Evolutionary conservation across 805 yeast genomes (phyloP), one percentile per base, ranked within the genome.

Genomic region (Candida easanensis): DNA sequence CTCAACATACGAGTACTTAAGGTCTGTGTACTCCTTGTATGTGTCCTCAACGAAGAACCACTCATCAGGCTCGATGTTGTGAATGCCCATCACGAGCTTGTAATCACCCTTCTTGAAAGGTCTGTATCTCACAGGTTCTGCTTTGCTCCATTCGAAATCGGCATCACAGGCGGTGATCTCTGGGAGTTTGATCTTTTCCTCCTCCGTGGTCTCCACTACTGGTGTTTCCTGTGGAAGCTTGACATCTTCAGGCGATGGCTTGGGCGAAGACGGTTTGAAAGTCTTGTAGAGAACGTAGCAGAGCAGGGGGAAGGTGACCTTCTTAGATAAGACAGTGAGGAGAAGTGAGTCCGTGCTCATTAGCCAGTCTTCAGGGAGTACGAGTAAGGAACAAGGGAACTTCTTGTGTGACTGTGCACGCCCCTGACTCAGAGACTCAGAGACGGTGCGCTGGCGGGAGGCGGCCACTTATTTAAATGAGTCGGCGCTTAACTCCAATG

Each of bases 91-190:
- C 3, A 83, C 82, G 61, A 84, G 62, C 48, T 71, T 74, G 52
- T 82, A 80, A 36, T 67, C 74, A 14, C 78, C 82, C 36, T 76
- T 70, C 56, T 77, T 80, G 66, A 80, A 83, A 1, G 88, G 88
- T 37, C 79, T 63, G 50, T 70, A 77, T 17, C 66, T 66, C 35
- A 61, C 55, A 0, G 83, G 83, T 35, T 65, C 60, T 6, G 62
- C 59, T 4, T 51, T 48, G 13, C 60, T 44, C 79, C 82, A 80
- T 16, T 71, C 55, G 46, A 75, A 73, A 42, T 59, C 59, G 3
- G 60, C 45, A 18, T 49, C 52, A 4, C 69, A 69, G 1, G 77
- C 60, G 1, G 42, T 27, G 42, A 67, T 48, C 22, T 23, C 18
- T 18, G 38, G 33, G 15, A 18, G 35, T 17, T 23, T 16, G 26